A percentile compares a stretch with the other conserved stretches of the same genome.
Conservation (phyloP, 495 filamentous ascomycete genomes). For the Daldinia grandis region DNA sequence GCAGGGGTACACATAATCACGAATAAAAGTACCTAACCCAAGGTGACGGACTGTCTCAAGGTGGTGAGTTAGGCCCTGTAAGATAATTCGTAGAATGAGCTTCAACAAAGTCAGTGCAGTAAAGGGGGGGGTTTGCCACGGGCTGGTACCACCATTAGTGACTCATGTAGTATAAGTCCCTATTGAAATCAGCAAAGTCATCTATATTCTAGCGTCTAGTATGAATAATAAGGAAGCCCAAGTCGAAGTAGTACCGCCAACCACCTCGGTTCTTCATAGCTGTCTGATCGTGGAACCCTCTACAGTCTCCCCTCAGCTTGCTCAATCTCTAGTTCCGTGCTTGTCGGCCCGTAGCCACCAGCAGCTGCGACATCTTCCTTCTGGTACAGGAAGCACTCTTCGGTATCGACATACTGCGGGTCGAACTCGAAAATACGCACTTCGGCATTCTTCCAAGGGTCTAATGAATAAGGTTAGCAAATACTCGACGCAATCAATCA, state of each 20-base stretch:
- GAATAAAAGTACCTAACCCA: too few relatives aligned
- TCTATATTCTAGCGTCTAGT: slow-evolving; percentile 14
- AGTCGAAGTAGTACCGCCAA: background rate
- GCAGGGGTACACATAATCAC: background rate
- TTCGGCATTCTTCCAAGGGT: slow-evolving; percentile 62
- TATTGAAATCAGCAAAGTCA: background rate
- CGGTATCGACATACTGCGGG: slow-evolving; percentile 25
- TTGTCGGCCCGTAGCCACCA: slow-evolving; percentile 35
- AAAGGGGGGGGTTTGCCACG: background rate
- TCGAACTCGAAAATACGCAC: slow-evolving; percentile 67
- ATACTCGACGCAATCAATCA: background rate
- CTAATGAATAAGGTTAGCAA: background rate
- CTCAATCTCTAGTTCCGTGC: slow-evolving; percentile 37
- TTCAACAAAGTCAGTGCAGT: background rate
- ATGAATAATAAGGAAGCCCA: background rate
- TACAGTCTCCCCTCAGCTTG: slow-evolving; percentile 19
- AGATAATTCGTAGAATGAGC: background rate
- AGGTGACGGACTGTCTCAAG: too few relatives aligned
- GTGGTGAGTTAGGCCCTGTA: background rate
- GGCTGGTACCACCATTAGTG: background rate
- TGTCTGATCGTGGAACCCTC: background rate
- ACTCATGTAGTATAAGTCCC: background rate
- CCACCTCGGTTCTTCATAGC: background rate
- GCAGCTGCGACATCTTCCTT: slow-evolving; percentile 39
- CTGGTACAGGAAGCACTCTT: slow-evolving; percentile 38